Evolutionary conservation across 257 asterid genomes (phyloP), one percentile per base, ranked within the genome.

Genomic region (Buddleja alternifolia): DNA sequence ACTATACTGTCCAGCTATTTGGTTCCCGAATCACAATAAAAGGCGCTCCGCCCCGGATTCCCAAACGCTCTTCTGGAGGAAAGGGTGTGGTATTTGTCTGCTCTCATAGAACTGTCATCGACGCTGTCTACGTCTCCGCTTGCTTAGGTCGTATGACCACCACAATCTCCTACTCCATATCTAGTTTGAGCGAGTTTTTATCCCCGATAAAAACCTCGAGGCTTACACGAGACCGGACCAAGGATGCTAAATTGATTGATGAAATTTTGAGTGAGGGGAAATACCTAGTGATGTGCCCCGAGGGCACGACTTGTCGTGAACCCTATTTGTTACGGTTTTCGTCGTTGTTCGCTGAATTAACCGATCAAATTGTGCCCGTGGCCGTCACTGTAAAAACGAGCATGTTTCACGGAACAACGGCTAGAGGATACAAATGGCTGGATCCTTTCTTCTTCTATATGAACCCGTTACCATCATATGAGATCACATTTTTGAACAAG

Each of bases 291-390:
- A 50, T 77, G 29, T 81, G 71, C 56, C 81, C 85, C 0, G 86
- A 81, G 54, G 85, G 79, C 0, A 80, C 84, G 2, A 80, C 84
- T 1, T 80, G 84, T 12, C 50, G 84, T 1, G 84, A 73, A 12
- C 81, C 81, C 0, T 76, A 76, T 34, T n/a, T 76, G 44, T 73
- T 80, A 4, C 60, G 84, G 37, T 80, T 80, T 19, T 72, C 79
- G 4, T 47, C 81, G 0, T 44, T 76, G 34, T 80, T 80, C 42
- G 79, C 84, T 0, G 82, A 80, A 25, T 34, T 76, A 10, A 72
- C 72, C 0, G 79, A 76, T 25, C 47, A 78, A 12, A 72, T 80
- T 1, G 77, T 73, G 7, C 82, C 82, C 2, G 84, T 80, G 72
- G 84, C 75, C 5, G 32, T 76, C 40, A 61, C 34, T 7, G 51